Conservation (phyloP, 169 alveolate genomes). For the Plasmodium knowlesi region DNA sequence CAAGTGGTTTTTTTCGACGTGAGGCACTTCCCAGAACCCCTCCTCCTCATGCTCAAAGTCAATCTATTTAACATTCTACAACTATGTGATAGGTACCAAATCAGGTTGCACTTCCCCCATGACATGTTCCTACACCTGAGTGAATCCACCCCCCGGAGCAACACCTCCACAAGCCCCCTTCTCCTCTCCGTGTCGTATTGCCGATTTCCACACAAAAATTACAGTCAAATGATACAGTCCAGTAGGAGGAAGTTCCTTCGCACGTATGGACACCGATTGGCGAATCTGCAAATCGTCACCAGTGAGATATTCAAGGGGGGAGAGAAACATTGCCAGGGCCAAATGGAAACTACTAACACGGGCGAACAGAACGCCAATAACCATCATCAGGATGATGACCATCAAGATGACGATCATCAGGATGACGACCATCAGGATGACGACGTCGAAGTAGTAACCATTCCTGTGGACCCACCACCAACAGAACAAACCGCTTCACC, state of each 20-base stretch:
- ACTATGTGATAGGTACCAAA: background rate
- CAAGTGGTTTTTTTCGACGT: background rate
- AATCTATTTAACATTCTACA: conserved; percentile 16
- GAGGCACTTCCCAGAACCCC: background rate
- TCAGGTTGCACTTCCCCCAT: conserved; percentile 18
- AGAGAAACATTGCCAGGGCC: too few species aligned
- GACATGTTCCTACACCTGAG: conserved; percentile 1
- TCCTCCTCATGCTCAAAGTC: conserved; percentile 12
- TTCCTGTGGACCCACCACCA: background rate
- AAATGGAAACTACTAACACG: too few species aligned
- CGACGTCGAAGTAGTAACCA: background rate
- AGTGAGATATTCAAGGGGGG: background rate
- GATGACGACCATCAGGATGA: too few species aligned
- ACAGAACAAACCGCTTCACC: background rate
- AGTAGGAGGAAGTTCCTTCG: conserved; percentile 15
- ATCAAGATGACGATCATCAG: too few species aligned
- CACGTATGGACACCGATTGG: conserved; percentile 6
- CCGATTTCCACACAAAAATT: conserved; percentile 18
- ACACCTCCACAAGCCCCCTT: background rate
- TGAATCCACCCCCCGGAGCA: background rate
- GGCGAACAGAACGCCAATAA: too few species aligned
- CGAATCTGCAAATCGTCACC: background rate
- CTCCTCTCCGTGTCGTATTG: background rate
- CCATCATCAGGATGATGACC: too few species aligned
- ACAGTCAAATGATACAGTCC: background rate